A percentile compares a stretch with the other conserved stretches of the same genome.
Conservation (phyloP, 352 stramenopile genomes). For the Phytophthora fragariae region DNA sequence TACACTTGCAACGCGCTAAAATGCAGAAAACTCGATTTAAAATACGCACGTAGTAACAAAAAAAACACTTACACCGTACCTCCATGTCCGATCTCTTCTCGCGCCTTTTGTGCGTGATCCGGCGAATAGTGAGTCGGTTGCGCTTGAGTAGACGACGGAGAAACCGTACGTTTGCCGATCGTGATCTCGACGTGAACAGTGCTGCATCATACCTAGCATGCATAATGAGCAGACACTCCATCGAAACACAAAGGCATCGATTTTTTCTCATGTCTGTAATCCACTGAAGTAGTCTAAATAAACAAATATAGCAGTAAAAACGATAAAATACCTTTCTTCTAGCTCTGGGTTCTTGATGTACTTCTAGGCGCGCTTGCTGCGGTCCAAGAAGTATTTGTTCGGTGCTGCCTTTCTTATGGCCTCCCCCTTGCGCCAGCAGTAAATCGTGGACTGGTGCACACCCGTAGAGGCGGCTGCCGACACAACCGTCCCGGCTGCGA, state of each 20-base stretch:
- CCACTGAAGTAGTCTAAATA: too few relatives aligned
- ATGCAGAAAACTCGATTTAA: background rate
- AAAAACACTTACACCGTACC: background rate
- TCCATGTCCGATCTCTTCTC: background rate
- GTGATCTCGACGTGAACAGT: background rate
- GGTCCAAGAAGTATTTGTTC: background rate
- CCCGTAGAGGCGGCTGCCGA: background rate
- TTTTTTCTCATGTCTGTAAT: too few relatives aligned
- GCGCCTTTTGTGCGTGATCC: background rate
- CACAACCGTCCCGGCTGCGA: background rate
- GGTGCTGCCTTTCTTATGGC: background rate
- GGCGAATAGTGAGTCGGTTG: background rate
- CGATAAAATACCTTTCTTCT: background rate
- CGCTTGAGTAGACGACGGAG: background rate
- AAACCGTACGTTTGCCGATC: background rate
- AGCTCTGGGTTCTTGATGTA: background rate
- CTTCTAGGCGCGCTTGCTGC: background rate
- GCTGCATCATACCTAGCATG: background rate
- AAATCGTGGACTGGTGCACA: background rate
- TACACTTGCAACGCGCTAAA: background rate
- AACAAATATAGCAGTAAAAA: background rate
- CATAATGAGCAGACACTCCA: background rate
- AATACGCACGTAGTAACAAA: background rate
- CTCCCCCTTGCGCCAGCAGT: background rate
- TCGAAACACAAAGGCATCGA: background rate